Base-by-base conservation (phyloP, 768 basidiomycete species). In the Boletus sp. region DNA sequence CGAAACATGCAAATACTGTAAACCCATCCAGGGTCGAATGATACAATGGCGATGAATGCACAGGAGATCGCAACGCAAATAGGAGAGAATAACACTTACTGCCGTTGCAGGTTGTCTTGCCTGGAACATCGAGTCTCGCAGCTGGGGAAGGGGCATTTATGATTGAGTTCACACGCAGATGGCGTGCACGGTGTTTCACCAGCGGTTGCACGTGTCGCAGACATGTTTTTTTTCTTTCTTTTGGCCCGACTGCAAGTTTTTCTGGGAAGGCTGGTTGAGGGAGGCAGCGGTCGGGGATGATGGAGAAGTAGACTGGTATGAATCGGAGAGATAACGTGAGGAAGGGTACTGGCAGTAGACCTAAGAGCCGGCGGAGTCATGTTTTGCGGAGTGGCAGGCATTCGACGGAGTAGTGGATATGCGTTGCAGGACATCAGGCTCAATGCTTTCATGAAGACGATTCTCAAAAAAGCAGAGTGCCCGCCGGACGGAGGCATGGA, bases 141-240 rank as follows among this genome's bases (percentile, higher is more conserved):
- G 24, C 92, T 92, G n/a, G 94, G 93, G 76, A 92, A 95, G 35
- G 94, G 93, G 67, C 93, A 96, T 57, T 86, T 90, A 76, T 94
- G 91, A 73, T 94, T 94, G 59, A 91, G 81, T 66, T 94, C 93
- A 40, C 93, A 94, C 88, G 54, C 92, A 88, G 80, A 68, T 95
- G 93, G 47, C 93, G 83, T 1, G 92, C 89, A 18, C 95, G 81
- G 71, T 95, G 93, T n/a, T n/a, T n/a, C n/a, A 17, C 93, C 93
- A 57, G 45, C 90, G 83, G 3, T 85, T 79, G 73, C 93, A 95
- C 5, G 82, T 84, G 1, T 72, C 63, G 68, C 93, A 95, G 54
- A 88, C 71, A 64, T 94, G 83, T 49, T 73, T 72, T n/a, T n/a
- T n/a, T n/a, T n/a, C n/a, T 64, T 73, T 72, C 71, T 73, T 72